phyloP scores from a whole-genome alignment of 1,139 yeast species.

The Nakaseomyces bracarensis region DNA sequence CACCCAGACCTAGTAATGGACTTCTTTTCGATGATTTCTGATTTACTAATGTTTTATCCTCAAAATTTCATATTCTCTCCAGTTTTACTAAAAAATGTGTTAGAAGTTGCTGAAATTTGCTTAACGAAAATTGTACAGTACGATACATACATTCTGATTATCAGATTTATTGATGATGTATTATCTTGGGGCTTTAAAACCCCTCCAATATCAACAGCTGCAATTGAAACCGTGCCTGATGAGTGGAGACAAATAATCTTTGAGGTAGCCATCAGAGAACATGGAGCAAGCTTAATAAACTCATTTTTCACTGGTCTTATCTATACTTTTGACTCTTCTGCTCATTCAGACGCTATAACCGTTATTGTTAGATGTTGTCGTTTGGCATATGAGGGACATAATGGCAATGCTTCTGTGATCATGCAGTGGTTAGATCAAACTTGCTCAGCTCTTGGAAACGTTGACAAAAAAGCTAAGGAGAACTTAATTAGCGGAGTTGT shows the following conservation, averaged over 20 bases:
- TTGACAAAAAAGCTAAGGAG: conserved; percentile 55
- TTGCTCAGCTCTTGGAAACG: conserved; percentile 43
- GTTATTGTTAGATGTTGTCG: conserved; percentile 59
- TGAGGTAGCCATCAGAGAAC: conserved; percentile 34
- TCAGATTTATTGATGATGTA: conserved; percentile 72
- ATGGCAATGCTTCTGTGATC: conserved; percentile 26
- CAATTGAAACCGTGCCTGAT: conserved; percentile 46
- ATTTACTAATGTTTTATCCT: conserved; percentile 73
- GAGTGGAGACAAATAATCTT: conserved; percentile 46
- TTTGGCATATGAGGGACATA: conserved; percentile 35
- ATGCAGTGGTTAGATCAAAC: conserved; percentile 56
- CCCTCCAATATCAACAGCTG: conserved; percentile 65
- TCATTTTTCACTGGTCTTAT: conserved; percentile 59
- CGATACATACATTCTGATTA: conserved; percentile 61
- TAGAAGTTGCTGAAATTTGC: conserved; percentile 49
- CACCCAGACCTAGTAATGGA: conserved; percentile 76
- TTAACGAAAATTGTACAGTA: conserved; percentile 53
- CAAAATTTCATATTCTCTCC: conserved; percentile 48
- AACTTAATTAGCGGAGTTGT: conserved; percentile 51
- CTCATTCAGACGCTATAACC: conserved; percentile 69
- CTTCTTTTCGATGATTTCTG: conserved; percentile 76
- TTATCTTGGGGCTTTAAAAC: conserved; percentile 74
- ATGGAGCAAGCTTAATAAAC: conserved; percentile 51
- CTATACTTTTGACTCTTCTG: conserved; percentile 62
- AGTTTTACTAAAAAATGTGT: conserved; percentile 49